phyloP scores from a whole-genome alignment of 2,329 filamentous ascomycete species.

The Thielaviopsis ethacetica region DNA sequence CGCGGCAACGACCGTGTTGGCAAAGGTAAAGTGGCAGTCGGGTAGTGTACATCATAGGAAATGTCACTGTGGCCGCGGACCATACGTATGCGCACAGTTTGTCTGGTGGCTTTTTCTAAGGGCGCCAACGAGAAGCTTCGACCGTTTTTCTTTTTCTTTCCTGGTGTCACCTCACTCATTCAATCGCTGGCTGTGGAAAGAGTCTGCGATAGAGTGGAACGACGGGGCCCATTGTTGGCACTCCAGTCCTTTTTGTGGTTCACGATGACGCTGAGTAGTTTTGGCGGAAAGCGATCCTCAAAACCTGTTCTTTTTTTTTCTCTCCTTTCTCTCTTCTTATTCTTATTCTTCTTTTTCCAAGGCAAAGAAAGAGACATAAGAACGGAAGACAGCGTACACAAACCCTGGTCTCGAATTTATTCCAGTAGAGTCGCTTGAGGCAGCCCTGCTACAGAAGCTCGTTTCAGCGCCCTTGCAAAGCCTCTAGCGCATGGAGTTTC shows the following conservation, averaged over 20 bases:
- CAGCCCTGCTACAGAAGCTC: slow-evolving; percentile 1
- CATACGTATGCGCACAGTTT: too few species aligned
- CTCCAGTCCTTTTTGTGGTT: background rate
- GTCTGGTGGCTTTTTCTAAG: too few species aligned
- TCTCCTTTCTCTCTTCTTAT: background rate
- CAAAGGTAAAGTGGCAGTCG: too few species aligned
- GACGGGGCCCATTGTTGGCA: background rate
- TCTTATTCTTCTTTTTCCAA: too few species aligned
- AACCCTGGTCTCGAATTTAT: background rate
- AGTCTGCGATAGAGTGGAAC: background rate
- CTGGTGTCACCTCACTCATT: background rate
- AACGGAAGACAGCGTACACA: background rate
- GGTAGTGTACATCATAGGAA: too few species aligned
- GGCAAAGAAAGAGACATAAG: background rate
- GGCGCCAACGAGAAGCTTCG: background rate
- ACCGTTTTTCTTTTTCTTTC: background rate
- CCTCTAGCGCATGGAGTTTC: background rate
- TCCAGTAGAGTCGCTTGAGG: background rate
- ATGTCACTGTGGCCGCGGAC: background rate
- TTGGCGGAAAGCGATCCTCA: background rate
- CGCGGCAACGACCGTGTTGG: too few species aligned
- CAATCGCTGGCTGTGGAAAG: background rate
- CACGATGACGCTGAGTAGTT: background rate
- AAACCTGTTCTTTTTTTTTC: background rate
- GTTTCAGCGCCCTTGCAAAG: slow-evolving; percentile 1